Base-by-base conservation (phyloP, 1,284 basidiomycete genomes). In the Ceraceosorus guamensis region DNA sequence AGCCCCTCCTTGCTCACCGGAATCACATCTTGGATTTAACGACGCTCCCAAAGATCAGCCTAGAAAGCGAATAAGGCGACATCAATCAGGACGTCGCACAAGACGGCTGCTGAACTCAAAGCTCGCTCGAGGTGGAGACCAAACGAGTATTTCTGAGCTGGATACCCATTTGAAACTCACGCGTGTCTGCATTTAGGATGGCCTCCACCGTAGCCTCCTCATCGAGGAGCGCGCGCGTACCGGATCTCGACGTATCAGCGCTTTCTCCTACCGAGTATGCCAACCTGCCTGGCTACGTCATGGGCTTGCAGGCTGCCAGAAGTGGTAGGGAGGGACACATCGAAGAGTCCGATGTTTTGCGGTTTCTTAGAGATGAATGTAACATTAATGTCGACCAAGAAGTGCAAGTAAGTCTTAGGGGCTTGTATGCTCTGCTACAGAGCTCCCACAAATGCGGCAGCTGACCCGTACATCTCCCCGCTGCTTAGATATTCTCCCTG, bases 211-310 rank as follows among this genome's bases (percentile, higher is more conserved):
- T 24, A 24, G 24, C 24, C 24, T 24, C 24, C 24, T 24, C 24
- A 24, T 24, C 24, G 24, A 24, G 24, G 24, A 24, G 24, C 24
- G 24, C 24, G 24, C 24, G 24, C 24, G 24, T 24, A 24, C 24
- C 24, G 24, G 24, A 24, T 24, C 24, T 24, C 24, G 24, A 24
- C 24, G 24, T 24, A 24, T 71, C 72, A 14, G 74, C 70, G n/a
- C 66, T 76, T 14, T 73, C 71, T 4, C 71, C 74, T 6, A 59
- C 59, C n/a, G 74, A 76, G 52, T 73, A 69, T 47, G 51, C 62
- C 34, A 54, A 61, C 54, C 75, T 66, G 52, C 57, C 60, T n/a
- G 58, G 59, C 43, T 70, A 69, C 62, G 64, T 68, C 34, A 57
- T 48, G 37, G 62, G 58, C 43, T 64, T 76, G 57, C 70, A 67